phyloP scores from a whole-genome alignment of 1,284 basidiomycete genomes.

The Moesziomyces globuligerus region DNA sequence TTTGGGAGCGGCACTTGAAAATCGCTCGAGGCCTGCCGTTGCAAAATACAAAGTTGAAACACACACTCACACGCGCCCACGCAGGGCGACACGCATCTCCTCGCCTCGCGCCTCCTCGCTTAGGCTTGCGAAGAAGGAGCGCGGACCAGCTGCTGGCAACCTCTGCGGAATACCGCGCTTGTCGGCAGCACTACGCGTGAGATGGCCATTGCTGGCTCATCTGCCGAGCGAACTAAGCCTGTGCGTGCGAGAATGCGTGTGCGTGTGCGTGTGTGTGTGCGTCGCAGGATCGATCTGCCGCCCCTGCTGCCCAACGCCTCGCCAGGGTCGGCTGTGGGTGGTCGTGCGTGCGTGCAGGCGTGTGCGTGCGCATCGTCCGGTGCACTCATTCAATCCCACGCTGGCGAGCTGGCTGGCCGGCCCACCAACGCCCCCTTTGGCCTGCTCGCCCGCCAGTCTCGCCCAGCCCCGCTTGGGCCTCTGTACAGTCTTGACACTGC shows the following conservation, averaged over 20 bases:
- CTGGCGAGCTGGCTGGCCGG: too few relatives aligned
- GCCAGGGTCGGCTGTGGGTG: too few relatives aligned
- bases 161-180: neutral
- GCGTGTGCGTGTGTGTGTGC: slow-evolving; percentile 2
- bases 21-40: neutral
- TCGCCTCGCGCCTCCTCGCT: slow-evolving; percentile 3
- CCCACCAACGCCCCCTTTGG: too few relatives aligned
- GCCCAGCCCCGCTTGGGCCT: too few relatives aligned
- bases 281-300: neutral
- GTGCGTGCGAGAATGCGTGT: slow-evolving; percentile 3
- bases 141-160: neutral
- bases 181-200: neutral
- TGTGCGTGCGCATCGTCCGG: too few relatives aligned
- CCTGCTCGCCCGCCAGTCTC: too few relatives aligned
- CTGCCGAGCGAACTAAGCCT: too few relatives aligned
- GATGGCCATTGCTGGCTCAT: neutral
- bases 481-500: too few relatives aligned
- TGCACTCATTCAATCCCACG: too few relatives aligned
- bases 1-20: slow-evolving; percentile 1
- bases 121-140: neutral
- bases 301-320: too few relatives aligned
- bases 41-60: slow-evolving; percentile 8
- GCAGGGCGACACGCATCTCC: neutral
- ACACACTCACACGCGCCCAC: slow-evolving; percentile 2
- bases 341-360: too few relatives aligned